Percentiles rank a stretch among this genome's conserved stretches.
Evolutionary conservation across 805 yeast genomes (phyloP).

Genomic region (Lipomyces anomalus): DNA sequence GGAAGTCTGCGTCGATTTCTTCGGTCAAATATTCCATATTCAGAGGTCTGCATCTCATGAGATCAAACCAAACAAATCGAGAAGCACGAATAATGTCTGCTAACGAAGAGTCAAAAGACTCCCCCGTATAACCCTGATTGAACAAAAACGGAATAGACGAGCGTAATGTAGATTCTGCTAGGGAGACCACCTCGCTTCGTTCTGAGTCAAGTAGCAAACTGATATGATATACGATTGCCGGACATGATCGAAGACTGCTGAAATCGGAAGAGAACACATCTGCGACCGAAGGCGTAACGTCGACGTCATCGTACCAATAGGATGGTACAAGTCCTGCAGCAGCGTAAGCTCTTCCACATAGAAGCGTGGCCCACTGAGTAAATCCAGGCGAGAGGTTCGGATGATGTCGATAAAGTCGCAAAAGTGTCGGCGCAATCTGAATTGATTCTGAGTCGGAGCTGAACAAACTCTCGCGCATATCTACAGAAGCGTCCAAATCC

Average conservation of each 20-base stretch:
- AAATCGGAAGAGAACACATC: not conserved
- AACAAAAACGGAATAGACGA: not conserved
- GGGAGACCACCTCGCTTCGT: constrained; percentile 1
- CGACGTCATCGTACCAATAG: constrained; percentile 3
- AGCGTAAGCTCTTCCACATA: constrained; percentile 18
- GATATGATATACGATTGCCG: not conserved
- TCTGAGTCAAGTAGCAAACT: constrained; percentile 5
- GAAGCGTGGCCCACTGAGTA: constrained; percentile 8
- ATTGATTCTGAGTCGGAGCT: not conserved
- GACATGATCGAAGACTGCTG: not conserved
- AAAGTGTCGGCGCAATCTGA: constrained; percentile 3
- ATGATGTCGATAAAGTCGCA: constrained; percentile 4
- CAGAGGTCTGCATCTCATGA: too few relatives aligned
- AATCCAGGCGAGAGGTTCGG: constrained; percentile 10
- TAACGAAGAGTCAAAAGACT: not conserved
- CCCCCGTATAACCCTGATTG: not conserved
- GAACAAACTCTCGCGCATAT: not conserved
- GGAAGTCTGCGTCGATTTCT: too few relatives aligned
- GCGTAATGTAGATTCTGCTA: constrained; percentile 3
- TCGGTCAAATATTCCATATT: too few relatives aligned
- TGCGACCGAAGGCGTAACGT: not conserved
- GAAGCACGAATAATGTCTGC: not conserved
- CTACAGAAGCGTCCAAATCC: not conserved
- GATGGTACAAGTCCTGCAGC: constrained; percentile 5
- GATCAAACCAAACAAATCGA: not conserved